These are phyloP conservation scores for Kodamaea ohmeri DNA, from an alignment of 1,139 yeast species.

Conservation along the genomic window DNA sequence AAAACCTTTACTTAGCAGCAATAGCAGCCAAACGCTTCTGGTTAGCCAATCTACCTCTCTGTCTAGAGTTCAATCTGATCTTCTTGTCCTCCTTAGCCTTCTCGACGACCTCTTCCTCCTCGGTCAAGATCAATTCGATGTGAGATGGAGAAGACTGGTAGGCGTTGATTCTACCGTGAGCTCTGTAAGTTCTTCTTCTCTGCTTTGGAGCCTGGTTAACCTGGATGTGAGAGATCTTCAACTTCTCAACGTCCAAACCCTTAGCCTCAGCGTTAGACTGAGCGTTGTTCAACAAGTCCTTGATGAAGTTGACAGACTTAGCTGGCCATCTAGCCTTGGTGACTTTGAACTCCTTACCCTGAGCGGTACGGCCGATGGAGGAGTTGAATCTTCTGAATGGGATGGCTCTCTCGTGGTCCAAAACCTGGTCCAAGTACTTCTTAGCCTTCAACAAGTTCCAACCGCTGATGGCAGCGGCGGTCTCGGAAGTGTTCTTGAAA, in stretches of 20 bases:
- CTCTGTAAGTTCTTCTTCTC: constrained; percentile 99
- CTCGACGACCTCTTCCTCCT: constrained; percentile 90
- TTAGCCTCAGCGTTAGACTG: constrained; percentile 99
- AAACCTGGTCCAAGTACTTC: constrained; percentile 92
- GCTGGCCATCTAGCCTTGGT: constrained; percentile 99
- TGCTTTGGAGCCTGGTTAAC: constrained; percentile 99
- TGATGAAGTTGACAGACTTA: constrained; percentile 93
- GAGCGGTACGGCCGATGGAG: constrained; percentile 98
- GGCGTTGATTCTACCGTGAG: constrained; percentile 99
- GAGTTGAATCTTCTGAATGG: constrained; percentile 98
- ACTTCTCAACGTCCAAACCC: constrained; percentile 94
- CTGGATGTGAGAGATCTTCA: constrained; percentile 96
- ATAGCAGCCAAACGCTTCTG: constrained; percentile 57
- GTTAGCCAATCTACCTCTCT: constrained; percentile 86
- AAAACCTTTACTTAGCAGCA: constrained; percentile 22
- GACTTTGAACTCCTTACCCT: constrained; percentile 99
- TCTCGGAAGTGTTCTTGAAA: constrained; percentile 99
- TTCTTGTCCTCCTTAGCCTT: constrained; percentile 87
- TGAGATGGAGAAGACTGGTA: constrained; percentile 98
- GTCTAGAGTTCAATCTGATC: constrained; percentile 83
- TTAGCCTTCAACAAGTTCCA: constrained; percentile 97
- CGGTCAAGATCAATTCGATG: constrained; percentile 96
- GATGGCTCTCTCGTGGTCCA: constrained; percentile 98
- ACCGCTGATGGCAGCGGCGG: constrained; percentile 97
- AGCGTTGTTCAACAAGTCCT: constrained; percentile 95